These are phyloP conservation scores for Vachellia collinsii DNA, from an alignment of 306 rosid genomes.

Conservation along the genomic window DNA sequence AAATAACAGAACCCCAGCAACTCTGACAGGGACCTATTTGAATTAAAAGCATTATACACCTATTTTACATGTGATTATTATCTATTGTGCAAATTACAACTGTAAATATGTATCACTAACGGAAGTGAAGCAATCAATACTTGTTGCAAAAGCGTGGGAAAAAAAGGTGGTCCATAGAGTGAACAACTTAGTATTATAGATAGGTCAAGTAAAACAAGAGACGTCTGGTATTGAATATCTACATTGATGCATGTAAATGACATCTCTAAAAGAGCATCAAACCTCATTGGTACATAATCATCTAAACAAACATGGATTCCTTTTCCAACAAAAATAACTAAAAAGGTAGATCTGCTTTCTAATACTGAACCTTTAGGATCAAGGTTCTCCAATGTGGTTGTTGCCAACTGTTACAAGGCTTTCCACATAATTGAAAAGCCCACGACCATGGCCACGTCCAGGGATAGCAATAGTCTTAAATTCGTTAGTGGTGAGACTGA, in stretches of 20 bases:
- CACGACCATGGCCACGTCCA: neutral
- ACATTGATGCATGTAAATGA: neutral
- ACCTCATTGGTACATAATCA: neutral
- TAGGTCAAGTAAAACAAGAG: neutral
- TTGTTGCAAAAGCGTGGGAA: neutral
- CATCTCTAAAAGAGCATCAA: neutral
- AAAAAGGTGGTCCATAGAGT: neutral
- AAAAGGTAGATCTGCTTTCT: neutral
- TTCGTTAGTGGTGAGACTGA: neutral
- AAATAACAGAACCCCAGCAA: constrained; percentile 87
- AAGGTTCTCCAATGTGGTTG: neutral
- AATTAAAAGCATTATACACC: constrained; percentile 19
- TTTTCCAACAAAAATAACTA: neutral
- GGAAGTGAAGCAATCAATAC: neutral
- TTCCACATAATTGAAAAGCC: neutral
- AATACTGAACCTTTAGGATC: neutral
- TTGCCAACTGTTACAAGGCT: neutral
- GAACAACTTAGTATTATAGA: neutral
- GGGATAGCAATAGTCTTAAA: neutral
- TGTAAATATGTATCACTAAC: neutral
- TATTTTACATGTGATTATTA: no score
- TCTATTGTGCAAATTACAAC: neutral
- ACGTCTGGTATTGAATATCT: neutral
- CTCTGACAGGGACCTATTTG: constrained; percentile 82
- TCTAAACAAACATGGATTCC: neutral